Evolutionary conservation across 495 filamentous ascomycete species (phyloP).

Genomic region (Tuber calosporum): DNA sequence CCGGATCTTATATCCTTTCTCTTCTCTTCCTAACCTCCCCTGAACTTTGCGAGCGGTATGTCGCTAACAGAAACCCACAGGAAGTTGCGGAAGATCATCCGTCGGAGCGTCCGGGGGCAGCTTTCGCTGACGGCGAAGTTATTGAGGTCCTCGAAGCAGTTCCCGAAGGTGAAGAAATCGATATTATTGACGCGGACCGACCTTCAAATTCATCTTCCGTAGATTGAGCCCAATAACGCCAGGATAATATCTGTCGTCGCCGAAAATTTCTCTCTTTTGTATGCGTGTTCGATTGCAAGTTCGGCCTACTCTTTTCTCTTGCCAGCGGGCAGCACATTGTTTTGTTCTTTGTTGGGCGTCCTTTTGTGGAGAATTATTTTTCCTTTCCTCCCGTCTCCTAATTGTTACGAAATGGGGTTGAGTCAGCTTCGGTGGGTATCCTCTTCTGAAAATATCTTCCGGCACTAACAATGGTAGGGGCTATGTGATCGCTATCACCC

Average conservation of each 20-base stretch:
- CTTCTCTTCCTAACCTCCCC: neutral
- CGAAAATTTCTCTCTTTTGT: neutral
- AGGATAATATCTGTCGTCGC: neutral
- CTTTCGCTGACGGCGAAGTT: conserved; percentile 18
- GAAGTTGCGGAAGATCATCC: conserved; percentile 33
- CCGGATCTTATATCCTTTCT: neutral
- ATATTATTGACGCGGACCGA: conserved; percentile 30
- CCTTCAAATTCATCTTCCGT: conserved; percentile 10
- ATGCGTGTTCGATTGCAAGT: neutral
- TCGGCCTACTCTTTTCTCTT: neutral
- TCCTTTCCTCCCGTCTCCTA: neutral
- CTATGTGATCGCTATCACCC: conserved; percentile 16
- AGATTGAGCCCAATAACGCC: conserved; percentile 10
- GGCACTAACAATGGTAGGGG: conserved; percentile 5
- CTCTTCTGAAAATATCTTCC: conserved; percentile 7
- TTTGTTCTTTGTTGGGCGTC: conserved; percentile 15
- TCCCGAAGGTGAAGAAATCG: conserved; percentile 30
- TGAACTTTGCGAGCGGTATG: neutral
- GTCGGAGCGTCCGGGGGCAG: conserved; percentile 23
- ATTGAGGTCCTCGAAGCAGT: conserved; percentile 29
- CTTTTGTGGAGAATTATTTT: conserved; percentile 16
- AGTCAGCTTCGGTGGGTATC: conserved; percentile 19
- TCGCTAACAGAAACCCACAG: conserved; percentile 25
- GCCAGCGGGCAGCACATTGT: neutral
- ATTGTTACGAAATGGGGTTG: conserved; percentile 12